phyloP scores from a whole-genome alignment of 805 yeast species.

The Clavispora vitiphila region DNA sequence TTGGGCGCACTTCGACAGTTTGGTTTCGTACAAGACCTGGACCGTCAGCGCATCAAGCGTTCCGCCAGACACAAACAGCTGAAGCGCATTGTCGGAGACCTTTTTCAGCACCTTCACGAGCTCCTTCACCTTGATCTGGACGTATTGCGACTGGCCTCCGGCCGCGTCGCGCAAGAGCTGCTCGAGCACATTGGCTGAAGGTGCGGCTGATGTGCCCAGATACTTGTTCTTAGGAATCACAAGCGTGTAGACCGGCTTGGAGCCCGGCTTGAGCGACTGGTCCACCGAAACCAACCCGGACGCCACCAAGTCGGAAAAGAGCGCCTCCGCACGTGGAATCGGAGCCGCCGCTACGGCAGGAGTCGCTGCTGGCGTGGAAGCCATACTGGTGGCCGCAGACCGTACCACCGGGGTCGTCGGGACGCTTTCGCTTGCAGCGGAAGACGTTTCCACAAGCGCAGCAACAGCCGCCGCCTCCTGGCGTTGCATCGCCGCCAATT shows the following conservation, averaged over 20 bases:
- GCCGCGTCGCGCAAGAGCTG: slow-evolving; percentile 12
- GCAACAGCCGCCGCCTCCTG: slow-evolving; percentile 17
- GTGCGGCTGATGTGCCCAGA: slow-evolving; percentile 4
- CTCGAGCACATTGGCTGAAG: slow-evolving; percentile 11
- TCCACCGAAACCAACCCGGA: slow-evolving; percentile 37
- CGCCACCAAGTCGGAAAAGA: slow-evolving; percentile 31
- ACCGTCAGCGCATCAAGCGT: slow-evolving; percentile 26
- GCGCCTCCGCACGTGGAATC: slow-evolving; percentile 18
- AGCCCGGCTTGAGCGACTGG: slow-evolving; percentile 37
- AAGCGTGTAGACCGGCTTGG: slow-evolving; percentile 29
- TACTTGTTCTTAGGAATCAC: slow-evolving; percentile 30
- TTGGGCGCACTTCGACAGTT: slow-evolving; percentile 77
- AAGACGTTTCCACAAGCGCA: not conserved
- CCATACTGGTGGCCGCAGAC: slow-evolving; percentile 2
- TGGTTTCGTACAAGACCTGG: slow-evolving; percentile 47
- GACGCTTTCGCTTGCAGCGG: not conserved
- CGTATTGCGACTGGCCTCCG: slow-evolving; percentile 23
- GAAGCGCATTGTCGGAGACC: slow-evolving; percentile 16
- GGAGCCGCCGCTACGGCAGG: slow-evolving; percentile 4
- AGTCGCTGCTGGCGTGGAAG: slow-evolving; percentile 10
- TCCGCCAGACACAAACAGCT: slow-evolving; percentile 35
- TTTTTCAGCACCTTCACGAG: slow-evolving; percentile 23
- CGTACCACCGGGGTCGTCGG: not conserved
- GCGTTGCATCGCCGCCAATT: slow-evolving; percentile 33
- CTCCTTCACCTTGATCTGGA: slow-evolving; percentile 28